Evolutionary conservation across 176 grass and related monocot species (phyloP).

Genomic region (Carex myosuroides): DNA sequence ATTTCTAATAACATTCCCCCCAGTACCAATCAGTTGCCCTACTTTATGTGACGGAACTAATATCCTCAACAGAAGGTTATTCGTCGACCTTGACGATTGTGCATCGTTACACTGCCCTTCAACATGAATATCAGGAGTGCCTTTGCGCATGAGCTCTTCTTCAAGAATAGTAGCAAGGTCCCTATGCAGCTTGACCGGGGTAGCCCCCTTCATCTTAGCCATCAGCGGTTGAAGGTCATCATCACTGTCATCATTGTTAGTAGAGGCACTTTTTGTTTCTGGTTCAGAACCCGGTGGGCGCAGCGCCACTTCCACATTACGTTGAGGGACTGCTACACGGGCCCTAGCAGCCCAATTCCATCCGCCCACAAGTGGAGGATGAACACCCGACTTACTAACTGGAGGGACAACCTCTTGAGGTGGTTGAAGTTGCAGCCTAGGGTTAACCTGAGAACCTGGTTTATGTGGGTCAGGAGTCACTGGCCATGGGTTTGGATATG

Average conservation of each 20-base stretch:
- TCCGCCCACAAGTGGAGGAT: constrained; percentile 41
- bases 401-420: constrained; percentile 22
- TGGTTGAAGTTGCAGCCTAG: constrained; percentile 22
- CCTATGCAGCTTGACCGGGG: constrained; percentile 64
- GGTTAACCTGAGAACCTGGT: constrained; percentile 34
- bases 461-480: constrained; percentile 32
- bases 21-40: no score
- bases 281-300: constrained; percentile 31
- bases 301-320: constrained; percentile 24
- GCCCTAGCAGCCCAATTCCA: constrained; percentile 51
- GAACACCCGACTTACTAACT: constrained; percentile 6
- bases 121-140: constrained; percentile 30
- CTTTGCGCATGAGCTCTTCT: constrained; percentile 78
- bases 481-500: neutral
- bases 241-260: constrained; percentile 36
- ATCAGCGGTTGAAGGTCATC: constrained; percentile 55
- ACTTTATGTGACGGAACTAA: no score
- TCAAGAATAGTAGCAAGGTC: constrained; percentile 66
- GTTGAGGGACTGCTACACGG: constrained; percentile 19
- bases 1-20: no score
- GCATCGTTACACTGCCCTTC: no score
- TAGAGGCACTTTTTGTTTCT: constrained; percentile 22
- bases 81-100: no score
- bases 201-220: constrained; percentile 73
- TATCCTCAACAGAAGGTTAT: no score